A percentile compares a stretch with the other conserved stretches of the same genome.
These are phyloP conservation scores for Neopestalotiopsis clavispora DNA, from an alignment of 2,329 filamentous ascomycete species.

Conservation along the genomic window DNA sequence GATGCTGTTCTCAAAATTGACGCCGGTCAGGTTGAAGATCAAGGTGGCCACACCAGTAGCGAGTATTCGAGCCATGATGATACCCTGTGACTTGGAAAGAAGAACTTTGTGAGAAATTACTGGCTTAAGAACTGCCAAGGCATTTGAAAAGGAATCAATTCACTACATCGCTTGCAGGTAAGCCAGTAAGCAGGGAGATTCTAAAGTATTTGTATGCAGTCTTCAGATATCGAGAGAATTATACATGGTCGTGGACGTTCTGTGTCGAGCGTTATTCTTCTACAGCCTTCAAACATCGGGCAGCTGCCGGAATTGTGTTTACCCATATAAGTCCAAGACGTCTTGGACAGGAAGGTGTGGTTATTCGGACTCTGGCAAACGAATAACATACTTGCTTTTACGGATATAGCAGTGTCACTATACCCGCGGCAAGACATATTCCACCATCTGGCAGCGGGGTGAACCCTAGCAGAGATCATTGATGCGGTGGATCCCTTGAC, in stretches of 20 bases:
- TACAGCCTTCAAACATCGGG: not conserved
- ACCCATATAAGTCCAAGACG: not conserved
- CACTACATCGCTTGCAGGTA: too few species aligned
- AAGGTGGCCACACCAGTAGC: not conserved
- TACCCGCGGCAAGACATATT: not conserved
- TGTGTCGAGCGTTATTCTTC: not conserved
- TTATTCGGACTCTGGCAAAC: not conserved
- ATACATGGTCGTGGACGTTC: not conserved
- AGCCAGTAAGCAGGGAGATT: too few species aligned
- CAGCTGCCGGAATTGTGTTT: not conserved
- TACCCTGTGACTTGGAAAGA: not conserved
- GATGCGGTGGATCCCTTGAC: too few species aligned
- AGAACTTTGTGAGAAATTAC: not conserved
- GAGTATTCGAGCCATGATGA: not conserved
- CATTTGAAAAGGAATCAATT: not conserved
- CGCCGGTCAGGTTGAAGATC: not conserved
- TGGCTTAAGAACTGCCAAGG: not conserved
- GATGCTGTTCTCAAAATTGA: constrained; percentile 9
- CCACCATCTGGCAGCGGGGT: too few species aligned
- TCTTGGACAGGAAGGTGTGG: not conserved
- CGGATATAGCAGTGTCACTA: not conserved
- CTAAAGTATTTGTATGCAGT: too few species aligned
- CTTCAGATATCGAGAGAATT: too few species aligned
- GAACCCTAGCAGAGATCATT: too few species aligned
- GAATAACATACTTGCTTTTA: not conserved